Evolutionary conservation across 805 yeast genomes (phyloP), one percentile per base, ranked within the genome.

Genomic region (Teunomyces panamensis): DNA sequence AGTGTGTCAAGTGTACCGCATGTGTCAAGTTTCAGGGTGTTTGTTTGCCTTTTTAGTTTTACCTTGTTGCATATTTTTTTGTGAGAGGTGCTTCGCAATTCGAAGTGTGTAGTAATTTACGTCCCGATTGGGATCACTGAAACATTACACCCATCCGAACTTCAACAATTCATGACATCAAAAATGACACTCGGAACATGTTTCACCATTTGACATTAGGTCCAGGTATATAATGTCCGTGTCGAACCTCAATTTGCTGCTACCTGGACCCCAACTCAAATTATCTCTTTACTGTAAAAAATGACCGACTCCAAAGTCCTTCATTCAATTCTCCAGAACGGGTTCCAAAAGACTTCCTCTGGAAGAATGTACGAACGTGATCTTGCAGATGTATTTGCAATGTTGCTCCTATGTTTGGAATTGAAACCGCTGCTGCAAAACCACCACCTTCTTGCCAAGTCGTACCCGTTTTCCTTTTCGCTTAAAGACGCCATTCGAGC

Each of bases 331-430:
- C 67, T 73, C 3, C 69, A 75, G 1, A 71, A 71, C 41, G 70
- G 67, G 46, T 73, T 81, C 52, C 69, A 68, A 50, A 71, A 78
- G 49, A 77, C 85, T 0, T 78, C 84, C 0, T 65, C 63, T 26
- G 87, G 86, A 0, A 65, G 72, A 20, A 70, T 84, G 26, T 78
- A 72, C 56, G 75, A 71, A 42, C 74, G 75, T 39, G 90, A 87
- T 55, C 55, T 87, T 39, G 80, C 80, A 52, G 80, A 79, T 30
- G 77, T 87, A 0, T 89, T 67, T 59, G 74, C 88, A 0, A 65
- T 82, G 28, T 52, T 78, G 54, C 44, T 80, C 0, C 65, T 67
- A 36, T 63, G 69, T 30, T 66, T 85, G 39, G 46, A 62, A 2
- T 57, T 71, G 26, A 47, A 48, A 2, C 11, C 6, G 7, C 45